Base-by-base conservation (phyloP, 495 filamentous ascomycete species). In the Talaromyces stipitatus region DNA sequence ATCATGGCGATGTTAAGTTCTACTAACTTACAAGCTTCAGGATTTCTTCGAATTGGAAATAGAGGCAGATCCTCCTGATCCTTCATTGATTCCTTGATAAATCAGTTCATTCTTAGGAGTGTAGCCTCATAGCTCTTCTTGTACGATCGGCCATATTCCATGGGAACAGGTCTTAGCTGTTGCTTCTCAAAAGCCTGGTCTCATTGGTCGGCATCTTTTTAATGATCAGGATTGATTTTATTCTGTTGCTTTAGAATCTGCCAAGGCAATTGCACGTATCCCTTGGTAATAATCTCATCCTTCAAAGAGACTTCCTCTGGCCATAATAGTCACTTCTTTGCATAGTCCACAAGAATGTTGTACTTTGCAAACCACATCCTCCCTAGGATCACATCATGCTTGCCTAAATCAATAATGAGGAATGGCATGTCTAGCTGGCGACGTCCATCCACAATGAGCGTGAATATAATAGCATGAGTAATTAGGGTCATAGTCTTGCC, bases 321-420 rank as follows among this genome's bases (percentile, higher is more conserved):
- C 54, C 12, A 46, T 2, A 28, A 7, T 4, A 57, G 28, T 14
- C 12, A 14, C 2, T 46, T 50, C 4, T 27, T 27, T 11, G 11
- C 12, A 28, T 14, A 57, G 26, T 57, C 22, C 6, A 24, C 4
- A 22, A 57, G 24, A 28, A 57, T 22, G 2, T 28, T 3, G 26
- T 20, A 32, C 23, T 45, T 32, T 1, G 22, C 27, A 10, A 52
- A 26, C 29, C 57, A 54, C 12, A 36, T 18, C 32, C 23, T 38
- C 7, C 58, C 53, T 6, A 60, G 52, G 22, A 60, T 60, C 7
- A 60, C 29, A 6, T 56, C 7, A 18, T 60, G 58, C 8, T 50
- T 57, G 5, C 58, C 54, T 0, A 60, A 18, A 26, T 57, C 26
- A 14, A 54, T 24, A 11, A 60, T 50, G 1, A 57, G n/a, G 20